Base-by-base conservation (phyloP, 208 protist genomes). In the Trypanosomatidae sp. region DNA sequence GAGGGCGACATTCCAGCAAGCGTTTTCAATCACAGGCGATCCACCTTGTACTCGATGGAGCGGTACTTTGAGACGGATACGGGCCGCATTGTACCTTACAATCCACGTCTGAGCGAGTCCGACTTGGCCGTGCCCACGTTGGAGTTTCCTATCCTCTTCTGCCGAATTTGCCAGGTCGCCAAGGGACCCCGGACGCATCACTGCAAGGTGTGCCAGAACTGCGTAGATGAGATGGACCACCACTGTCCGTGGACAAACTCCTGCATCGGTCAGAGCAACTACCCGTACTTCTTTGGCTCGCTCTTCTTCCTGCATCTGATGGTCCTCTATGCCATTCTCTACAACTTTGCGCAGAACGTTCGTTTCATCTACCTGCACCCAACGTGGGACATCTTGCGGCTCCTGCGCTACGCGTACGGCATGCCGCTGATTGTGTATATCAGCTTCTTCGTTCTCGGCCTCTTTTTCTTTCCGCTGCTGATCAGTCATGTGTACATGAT, bases 211-310 rank as follows among this genome's bases (percentile, higher is more conserved):
- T 94, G 89, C 76, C 70, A 89, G 53, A 80, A 75, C 68, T 94
- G 87, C 46, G 83, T 92, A 2, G 86, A 91, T 58, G 74, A 76
- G 44, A 77, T 90, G 56, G 87, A 94, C 70, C 87, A 92, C 62
- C 89, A 94, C 73, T 92, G 89, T 68, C 62, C 59, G 10, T 92
- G 89, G 89, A 90, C 81, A 25, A 84, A 84, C 44, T 87, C 77
- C 55, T 91, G 87, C 73, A 81, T 92, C 12, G 89, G 89, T 10
- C 67, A 71, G 36, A 74, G 82, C 67, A 94, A 94, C 79, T 92
- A 92, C 65, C 62, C 67, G 36, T 86, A 71, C 65, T 94, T 94
- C 70, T 71, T 87, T 43, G 58, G 59, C 47, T 68, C 70, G 4
- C 76, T 87, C n/a, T 9, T 77, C 36, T 76, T 70, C 25, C 64